Evolutionary conservation across 805 yeast species (phyloP).

Genomic region (Starmerella powellii): DNA sequence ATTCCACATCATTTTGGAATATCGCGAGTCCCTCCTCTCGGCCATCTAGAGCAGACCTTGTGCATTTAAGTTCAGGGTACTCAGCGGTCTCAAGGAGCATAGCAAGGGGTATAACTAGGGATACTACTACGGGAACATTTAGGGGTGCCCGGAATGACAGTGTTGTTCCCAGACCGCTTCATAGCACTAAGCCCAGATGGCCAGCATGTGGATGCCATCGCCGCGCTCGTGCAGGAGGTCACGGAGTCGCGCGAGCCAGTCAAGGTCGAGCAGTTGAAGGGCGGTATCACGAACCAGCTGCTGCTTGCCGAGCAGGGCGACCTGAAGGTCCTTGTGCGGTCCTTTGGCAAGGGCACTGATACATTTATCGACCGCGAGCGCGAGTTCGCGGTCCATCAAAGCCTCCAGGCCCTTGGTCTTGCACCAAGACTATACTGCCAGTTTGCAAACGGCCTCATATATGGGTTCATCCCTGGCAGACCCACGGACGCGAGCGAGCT

Average conservation of each 20-base stretch:
- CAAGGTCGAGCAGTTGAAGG: conserved; percentile 24
- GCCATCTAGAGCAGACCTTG: too few relatives aligned
- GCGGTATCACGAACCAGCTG: conserved; percentile 32
- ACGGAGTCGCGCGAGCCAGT: conserved; percentile 7
- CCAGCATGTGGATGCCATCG: conserved; percentile 5
- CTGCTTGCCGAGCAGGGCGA: conserved; percentile 23
- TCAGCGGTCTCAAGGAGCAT: too few relatives aligned
- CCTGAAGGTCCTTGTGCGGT: conserved; percentile 40
- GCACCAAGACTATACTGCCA: conserved; percentile 62
- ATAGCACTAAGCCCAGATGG: conserved; percentile 5
- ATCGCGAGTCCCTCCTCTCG: too few relatives aligned
- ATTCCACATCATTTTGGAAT: too few relatives aligned
- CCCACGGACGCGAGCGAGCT: conserved; percentile 48
- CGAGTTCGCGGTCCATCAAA: conserved; percentile 59
- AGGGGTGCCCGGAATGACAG: conserved; percentile 6
- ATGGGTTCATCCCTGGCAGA: conserved; percentile 56
- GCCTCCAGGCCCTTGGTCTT: conserved; percentile 44
- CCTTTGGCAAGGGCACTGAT: conserved; percentile 64
- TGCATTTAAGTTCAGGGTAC: too few relatives aligned
- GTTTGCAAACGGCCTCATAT: conserved; percentile 60
- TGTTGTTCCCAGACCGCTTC: conserved; percentile 8
- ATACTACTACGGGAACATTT: too few relatives aligned
- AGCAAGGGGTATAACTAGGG: too few relatives aligned
- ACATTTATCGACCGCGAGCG: conserved; percentile 61
- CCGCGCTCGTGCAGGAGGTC: conserved; percentile 11